phyloP scores from a whole-genome alignment of 2,329 filamentous ascomycete genomes.

The Hymenoscyphus albidus region DNA sequence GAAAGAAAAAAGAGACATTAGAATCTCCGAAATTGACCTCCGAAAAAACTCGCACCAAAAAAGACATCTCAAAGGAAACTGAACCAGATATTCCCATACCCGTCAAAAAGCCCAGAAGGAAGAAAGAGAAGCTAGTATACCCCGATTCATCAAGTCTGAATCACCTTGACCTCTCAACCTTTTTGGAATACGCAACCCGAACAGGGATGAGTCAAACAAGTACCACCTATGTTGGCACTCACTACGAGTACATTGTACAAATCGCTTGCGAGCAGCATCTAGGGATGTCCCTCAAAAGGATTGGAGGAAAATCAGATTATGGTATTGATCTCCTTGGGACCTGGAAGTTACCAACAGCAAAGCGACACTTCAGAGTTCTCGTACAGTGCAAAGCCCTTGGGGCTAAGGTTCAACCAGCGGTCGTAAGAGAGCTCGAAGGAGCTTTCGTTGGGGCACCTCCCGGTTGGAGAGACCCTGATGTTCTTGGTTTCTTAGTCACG shows the following conservation, averaged over 20 bases:
- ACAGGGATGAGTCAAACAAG: constrained; percentile 51
- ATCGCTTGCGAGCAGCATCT: constrained; percentile 49
- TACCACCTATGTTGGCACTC: constrained; percentile 66
- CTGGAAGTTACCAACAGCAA: constrained; percentile 55
- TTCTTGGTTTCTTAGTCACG: constrained; percentile 68
- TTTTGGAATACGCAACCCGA: constrained; percentile 58
- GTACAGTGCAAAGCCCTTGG: constrained; percentile 67
- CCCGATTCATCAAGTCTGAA: constrained; percentile 45
- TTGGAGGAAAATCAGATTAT: constrained; percentile 63
- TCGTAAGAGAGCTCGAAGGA: constrained; percentile 75
- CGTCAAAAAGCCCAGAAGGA: neutral
- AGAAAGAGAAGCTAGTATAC: constrained; percentile 37
- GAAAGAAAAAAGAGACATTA: neutral
- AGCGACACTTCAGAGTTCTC: constrained; percentile 44
- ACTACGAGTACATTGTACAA: constrained; percentile 70
- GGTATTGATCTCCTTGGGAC: constrained; percentile 72
- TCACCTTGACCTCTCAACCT: constrained; percentile 62
- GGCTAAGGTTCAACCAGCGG: constrained; percentile 49
- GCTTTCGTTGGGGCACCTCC: constrained; percentile 69
- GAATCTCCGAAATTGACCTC: neutral
- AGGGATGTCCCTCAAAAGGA: constrained; percentile 61
- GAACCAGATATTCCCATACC: neutral
- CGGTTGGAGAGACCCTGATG: constrained; percentile 63
- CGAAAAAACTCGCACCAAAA: neutral
- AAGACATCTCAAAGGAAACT: neutral